Evolutionary conservation across 2,329 filamentous ascomycete species (phyloP), one percentile per base, ranked within the genome.

Genomic region (Penicillium fuscoglaucum): DNA sequence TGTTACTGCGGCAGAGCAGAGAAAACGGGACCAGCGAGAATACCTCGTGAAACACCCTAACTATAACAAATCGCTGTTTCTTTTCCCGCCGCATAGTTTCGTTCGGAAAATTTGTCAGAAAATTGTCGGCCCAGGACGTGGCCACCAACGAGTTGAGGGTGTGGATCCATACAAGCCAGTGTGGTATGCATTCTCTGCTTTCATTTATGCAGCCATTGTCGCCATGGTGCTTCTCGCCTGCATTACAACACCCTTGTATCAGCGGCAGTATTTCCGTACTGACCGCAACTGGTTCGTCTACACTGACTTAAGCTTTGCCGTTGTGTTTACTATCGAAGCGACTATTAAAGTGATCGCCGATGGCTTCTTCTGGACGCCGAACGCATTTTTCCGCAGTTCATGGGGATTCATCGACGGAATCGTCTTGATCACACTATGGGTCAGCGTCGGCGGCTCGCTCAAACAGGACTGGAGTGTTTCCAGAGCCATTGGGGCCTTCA

Each of bases 151-250:
- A 45, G 89, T 96, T 62, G 91, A 98, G 74, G 95, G 95, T 15
- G 86, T 96, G 0, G 87, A 92, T 60, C 95, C 95, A 0, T 93
- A 95, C 66, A 92, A 91, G 64, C 85, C 90, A 5, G 83, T 95
- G 9, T 99, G 95, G 93, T 97, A 96, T 72, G 81, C 86, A 0
- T 96, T 98, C 73, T 97, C 95, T 0, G 91, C 91, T 4, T 90
- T 99, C 68, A 90, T 98, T 55, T 99, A 99, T 73, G 87, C 89
- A 26, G 90, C 91, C 15, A 97, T 99, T 62, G 90, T 98, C 43
- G 90, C 91, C 51, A 99, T 99, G 96, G 95, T 99, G n/a, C 77
- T 97, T 45, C 83, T 99, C 52, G 95, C 95, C 31, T 99, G 93
- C 70, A 83, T 98, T 51, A 96, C 93, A 1, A 99, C 95, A 1